A percentile compares a stretch with the other conserved stretches of the same genome.
Evolutionary conservation across 2,329 filamentous ascomycete genomes (phyloP).

Genomic region (Dactylella cylindrospora): DNA sequence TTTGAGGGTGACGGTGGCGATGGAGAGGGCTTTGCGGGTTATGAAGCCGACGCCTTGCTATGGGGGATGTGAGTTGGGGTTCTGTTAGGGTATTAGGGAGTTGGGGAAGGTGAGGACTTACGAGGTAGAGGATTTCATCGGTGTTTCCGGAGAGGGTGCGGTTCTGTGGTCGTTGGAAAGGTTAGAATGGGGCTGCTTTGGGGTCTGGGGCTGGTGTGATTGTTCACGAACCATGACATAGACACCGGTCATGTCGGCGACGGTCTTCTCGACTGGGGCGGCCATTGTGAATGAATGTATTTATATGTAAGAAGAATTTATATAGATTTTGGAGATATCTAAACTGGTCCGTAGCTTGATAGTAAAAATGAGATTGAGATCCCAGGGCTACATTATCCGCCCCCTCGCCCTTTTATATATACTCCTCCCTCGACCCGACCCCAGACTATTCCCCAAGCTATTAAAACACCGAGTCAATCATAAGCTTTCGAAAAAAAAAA

Average conservation of each 20-base stretch:
- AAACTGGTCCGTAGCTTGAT: not conserved
- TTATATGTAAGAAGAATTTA: constrained; percentile 43
- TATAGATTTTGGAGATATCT: constrained; percentile 37
- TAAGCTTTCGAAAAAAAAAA: too few species aligned
- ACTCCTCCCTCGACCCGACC: constrained; percentile 7
- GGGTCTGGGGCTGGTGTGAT: not conserved
- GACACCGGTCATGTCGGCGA: constrained; percentile 67
- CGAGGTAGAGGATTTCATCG: constrained; percentile 68
- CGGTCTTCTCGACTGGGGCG: constrained; percentile 67
- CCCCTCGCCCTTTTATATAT: constrained; percentile 6
- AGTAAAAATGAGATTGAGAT: constrained; percentile 40
- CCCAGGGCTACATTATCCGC: too few species aligned
- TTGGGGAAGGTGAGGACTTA: constrained; percentile 47
- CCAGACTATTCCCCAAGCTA: constrained; percentile 5
- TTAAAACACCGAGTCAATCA: too few species aligned
- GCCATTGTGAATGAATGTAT: constrained; percentile 62
- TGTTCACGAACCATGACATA: constrained; percentile 65
- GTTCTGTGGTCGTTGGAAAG: constrained; percentile 60
- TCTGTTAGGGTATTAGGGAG: constrained; percentile 9
- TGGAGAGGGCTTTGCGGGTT: constrained; percentile 68
- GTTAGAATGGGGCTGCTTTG: constrained; percentile 8
- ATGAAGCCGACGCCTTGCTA: constrained; percentile 70
- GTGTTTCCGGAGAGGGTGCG: constrained; percentile 69
- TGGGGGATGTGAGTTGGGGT: constrained; percentile 47
- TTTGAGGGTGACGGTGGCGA: constrained; percentile 65